Evolutionary conservation across 1,284 basidiomycete species (phyloP).

Genomic region (Rhodotorula sp.): DNA sequence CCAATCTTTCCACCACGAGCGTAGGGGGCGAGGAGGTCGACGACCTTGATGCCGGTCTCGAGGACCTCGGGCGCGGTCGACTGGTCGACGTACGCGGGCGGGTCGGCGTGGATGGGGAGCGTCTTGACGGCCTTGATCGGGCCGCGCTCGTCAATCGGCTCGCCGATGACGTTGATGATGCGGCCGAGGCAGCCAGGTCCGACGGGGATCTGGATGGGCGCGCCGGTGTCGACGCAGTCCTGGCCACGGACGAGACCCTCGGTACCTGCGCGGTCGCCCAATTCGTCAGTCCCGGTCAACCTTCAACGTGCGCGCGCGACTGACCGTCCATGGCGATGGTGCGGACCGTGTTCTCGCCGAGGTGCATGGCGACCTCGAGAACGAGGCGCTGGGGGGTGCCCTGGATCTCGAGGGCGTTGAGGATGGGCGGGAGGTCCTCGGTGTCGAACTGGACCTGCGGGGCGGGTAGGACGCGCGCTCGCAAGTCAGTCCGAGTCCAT

Average conservation of each 20-base stretch:
- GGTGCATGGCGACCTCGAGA: slow-evolving; percentile 92
- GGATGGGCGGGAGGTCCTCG: slow-evolving; percentile 82
- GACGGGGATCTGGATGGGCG: slow-evolving; percentile 94
- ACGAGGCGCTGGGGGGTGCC: slow-evolving; percentile 80
- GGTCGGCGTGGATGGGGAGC: slow-evolving; percentile 89
- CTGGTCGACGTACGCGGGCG: slow-evolving; percentile 95
- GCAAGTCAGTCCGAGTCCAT: neutral
- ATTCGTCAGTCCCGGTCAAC: neutral
- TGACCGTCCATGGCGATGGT: slow-evolving; percentile 65
- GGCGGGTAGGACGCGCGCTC: neutral
- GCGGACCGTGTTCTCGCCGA: slow-evolving; percentile 97
- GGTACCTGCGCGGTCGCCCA: slow-evolving; percentile 55
- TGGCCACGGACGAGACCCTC: slow-evolving; percentile 99
- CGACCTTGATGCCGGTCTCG: slow-evolving; percentile 99
- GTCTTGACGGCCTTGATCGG: slow-evolving; percentile 89
- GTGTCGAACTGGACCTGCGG: slow-evolving; percentile 46
- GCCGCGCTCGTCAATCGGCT: slow-evolving; percentile 98
- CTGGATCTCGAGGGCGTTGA: slow-evolving; percentile 97
- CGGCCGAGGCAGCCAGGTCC: slow-evolving; percentile 89
- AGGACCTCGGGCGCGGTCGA: slow-evolving; percentile 96
- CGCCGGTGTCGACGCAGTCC: slow-evolving; percentile 93
- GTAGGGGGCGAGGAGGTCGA: slow-evolving; percentile 97
- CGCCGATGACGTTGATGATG: slow-evolving; percentile 99
- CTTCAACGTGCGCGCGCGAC: neutral
- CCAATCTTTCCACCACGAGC: slow-evolving; percentile 99